These are phyloP conservation scores for Emericellopsis atlantica DNA, from an alignment of 2,329 filamentous ascomycete species.

Conservation along the genomic window DNA sequence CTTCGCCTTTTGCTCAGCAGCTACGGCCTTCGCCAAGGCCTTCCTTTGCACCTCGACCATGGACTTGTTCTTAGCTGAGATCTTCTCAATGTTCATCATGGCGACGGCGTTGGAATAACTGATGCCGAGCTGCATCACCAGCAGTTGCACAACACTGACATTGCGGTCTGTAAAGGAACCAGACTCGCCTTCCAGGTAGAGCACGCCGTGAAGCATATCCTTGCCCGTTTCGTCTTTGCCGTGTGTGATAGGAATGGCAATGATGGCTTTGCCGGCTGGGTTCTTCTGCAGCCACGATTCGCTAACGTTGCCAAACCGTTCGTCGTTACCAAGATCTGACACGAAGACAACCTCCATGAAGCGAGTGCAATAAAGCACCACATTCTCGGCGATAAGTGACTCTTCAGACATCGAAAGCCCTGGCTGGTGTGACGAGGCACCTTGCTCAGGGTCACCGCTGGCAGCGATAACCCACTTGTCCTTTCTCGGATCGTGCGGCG, in stretches of 20 bases:
- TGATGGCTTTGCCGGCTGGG: conserved; percentile 59
- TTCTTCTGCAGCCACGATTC: conserved; percentile 57
- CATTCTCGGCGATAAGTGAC: conserved; percentile 60
- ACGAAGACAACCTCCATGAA: conserved; percentile 67
- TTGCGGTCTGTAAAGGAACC: conserved; percentile 68
- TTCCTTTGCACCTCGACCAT: conserved; percentile 70
- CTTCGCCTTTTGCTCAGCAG: conserved; percentile 66
- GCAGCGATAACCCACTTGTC: conserved; percentile 62
- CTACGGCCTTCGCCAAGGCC: conserved; percentile 57
- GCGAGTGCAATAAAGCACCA: conserved; percentile 64
- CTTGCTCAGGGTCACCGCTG: conserved; percentile 57
- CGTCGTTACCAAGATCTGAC: conserved; percentile 60
- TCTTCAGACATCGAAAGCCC: conserved; percentile 53
- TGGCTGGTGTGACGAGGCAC: conserved; percentile 53
- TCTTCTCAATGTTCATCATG: conserved; percentile 61
- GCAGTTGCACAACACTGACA: conserved; percentile 51
- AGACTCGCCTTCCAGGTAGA: conserved; percentile 64
- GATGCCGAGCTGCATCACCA: conserved; percentile 69
- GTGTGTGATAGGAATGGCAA: conserved; percentile 68
- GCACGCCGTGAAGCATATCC: conserved; percentile 56
- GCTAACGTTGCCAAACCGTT: conserved; percentile 65
- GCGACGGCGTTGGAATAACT: conserved; percentile 57
- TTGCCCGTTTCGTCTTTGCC: conserved; percentile 48
- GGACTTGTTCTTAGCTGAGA: conserved; percentile 63
- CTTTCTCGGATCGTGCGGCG: conserved; percentile 26